Conservation (phyloP, 2,329 filamentous ascomycete genomes). For the Alternaria hordeiaustralica region DNA sequence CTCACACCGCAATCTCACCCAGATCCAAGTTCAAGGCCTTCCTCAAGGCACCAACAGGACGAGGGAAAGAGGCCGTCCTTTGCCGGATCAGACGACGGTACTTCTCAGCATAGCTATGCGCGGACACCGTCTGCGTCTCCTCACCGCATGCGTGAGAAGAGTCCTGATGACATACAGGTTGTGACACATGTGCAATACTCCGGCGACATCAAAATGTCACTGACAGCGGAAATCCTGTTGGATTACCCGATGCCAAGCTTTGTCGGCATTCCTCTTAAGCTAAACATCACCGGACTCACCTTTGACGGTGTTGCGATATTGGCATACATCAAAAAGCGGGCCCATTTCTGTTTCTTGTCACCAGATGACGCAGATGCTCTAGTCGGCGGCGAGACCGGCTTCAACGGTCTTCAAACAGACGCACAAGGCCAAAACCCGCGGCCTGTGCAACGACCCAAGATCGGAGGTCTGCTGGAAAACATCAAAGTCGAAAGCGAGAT, state of each 20-base stretch:
- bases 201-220: constrained; percentile 83
- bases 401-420: constrained; percentile 37
- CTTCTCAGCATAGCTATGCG: constrained; percentile 37
- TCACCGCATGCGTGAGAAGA: constrained; percentile 71
- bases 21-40: constrained; percentile 53
- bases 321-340: constrained; percentile 85
- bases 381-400: constrained; percentile 54
- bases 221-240: constrained; percentile 93
- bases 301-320: constrained; percentile 95
- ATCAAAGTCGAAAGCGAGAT: constrained; percentile 98
- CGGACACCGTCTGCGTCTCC: constrained; percentile 48
- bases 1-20: constrained; percentile 54
- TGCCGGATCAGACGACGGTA: constrained; percentile 33
- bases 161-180: constrained; percentile 87
- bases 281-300: constrained; percentile 92
- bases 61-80: constrained; percentile 35
- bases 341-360: constrained; percentile 93
- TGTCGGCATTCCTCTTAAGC: constrained; percentile 89
- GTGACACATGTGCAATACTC: constrained; percentile 90
- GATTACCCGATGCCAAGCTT: constrained; percentile 99
- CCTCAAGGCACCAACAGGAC: constrained; percentile 52
- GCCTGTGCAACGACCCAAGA: constrained; percentile 49
- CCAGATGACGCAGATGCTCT: constrained; percentile 84
- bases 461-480: constrained; percentile 85
- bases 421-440: constrained; percentile 33